Evolutionary conservation across 192 early-diverging fungal genomes (phyloP).

Genomic region (Umbelopsis ramanniana): DNA sequence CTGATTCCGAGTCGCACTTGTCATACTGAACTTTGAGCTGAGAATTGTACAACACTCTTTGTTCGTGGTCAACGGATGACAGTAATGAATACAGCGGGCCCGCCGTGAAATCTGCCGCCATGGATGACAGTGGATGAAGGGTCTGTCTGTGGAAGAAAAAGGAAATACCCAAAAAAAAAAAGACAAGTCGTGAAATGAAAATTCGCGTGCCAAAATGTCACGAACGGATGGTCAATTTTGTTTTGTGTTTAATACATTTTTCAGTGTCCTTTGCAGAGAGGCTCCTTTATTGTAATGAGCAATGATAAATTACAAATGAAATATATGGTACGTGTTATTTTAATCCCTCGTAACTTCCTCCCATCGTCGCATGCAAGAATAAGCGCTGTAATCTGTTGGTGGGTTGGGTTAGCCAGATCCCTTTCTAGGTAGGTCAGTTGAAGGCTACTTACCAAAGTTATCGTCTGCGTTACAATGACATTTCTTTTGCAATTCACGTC

Average conservation of each 20-base stretch:
- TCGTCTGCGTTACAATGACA: constrained; percentile 56
- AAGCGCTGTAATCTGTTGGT: constrained; percentile 5
- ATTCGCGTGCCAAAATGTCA: too few relatives aligned
- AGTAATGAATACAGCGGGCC: constrained; percentile 8
- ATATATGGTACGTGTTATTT: neutral
- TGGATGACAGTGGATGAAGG: neutral
- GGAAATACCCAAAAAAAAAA: too few relatives aligned
- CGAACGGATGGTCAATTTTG: too few relatives aligned
- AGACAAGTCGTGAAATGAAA: too few relatives aligned
- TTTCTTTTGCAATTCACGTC: constrained; percentile 49
- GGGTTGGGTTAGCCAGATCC: too few relatives aligned
- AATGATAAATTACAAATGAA: constrained; percentile 19
- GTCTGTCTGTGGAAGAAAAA: too few relatives aligned
- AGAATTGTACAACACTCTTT: constrained; percentile 1
- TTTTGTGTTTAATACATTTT: neutral
- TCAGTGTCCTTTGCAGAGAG: neutral
- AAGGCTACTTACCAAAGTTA: constrained; percentile 50
- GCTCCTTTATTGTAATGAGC: neutral
- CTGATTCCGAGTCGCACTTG: constrained; percentile 26
- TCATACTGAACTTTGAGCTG: constrained; percentile 12
- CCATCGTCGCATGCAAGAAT: constrained; percentile 19
- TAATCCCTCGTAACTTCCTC: constrained; percentile 5
- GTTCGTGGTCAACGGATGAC: neutral
- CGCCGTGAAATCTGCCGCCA: constrained; percentile 17
- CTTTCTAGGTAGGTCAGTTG: neutral